Percentiles rank a stretch among this genome's conserved stretches.
These are phyloP conservation scores for Lodderomyces elongisporus DNA, from an alignment of 1,139 yeast genomes.

Conservation along the genomic window DNA sequence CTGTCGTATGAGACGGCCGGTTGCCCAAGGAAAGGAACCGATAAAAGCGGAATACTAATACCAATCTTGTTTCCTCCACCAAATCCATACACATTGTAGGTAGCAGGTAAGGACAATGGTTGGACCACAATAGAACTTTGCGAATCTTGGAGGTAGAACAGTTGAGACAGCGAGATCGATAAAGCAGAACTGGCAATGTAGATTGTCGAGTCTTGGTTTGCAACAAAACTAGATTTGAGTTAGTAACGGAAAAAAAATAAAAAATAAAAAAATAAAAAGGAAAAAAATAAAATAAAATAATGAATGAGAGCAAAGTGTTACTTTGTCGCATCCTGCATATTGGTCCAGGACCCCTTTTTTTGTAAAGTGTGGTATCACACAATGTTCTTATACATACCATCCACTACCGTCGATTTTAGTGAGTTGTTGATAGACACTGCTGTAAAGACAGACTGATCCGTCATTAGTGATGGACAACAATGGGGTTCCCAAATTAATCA, in stretches of 20 bases:
- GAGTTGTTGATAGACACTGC: conserved; percentile 22
- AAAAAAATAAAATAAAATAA: too few species aligned
- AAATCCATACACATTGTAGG: conserved; percentile 27
- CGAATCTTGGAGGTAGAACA: conserved; percentile 18
- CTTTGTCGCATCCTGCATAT: too few species aligned
- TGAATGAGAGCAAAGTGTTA: too few species aligned
- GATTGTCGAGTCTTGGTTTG: conserved; percentile 19
- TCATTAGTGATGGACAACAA: conserved; percentile 18
- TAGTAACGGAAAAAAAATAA: too few species aligned
- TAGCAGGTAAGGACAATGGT: conserved; percentile 16
- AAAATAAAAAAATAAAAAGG: too few species aligned
- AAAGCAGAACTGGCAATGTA: conserved; percentile 17
- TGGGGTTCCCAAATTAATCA: conserved; percentile 19
- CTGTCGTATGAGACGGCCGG: conserved; percentile 13
- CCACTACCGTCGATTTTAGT: conserved; percentile 24
- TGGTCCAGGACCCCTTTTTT: too few species aligned
- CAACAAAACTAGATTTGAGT: too few species aligned
- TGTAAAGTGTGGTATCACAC: too few species aligned
- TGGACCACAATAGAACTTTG: conserved; percentile 19
- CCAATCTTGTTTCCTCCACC: conserved; percentile 28
- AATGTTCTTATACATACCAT: conserved; percentile 25
- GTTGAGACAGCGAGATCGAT: conserved; percentile 17
- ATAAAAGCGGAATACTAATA: conserved; percentile 15
- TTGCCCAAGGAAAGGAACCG: conserved; percentile 10
- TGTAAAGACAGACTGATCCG: conserved; percentile 28